Evolutionary conservation across 805 yeast genomes (phyloP).

Genomic region (Candida boidinii): DNA sequence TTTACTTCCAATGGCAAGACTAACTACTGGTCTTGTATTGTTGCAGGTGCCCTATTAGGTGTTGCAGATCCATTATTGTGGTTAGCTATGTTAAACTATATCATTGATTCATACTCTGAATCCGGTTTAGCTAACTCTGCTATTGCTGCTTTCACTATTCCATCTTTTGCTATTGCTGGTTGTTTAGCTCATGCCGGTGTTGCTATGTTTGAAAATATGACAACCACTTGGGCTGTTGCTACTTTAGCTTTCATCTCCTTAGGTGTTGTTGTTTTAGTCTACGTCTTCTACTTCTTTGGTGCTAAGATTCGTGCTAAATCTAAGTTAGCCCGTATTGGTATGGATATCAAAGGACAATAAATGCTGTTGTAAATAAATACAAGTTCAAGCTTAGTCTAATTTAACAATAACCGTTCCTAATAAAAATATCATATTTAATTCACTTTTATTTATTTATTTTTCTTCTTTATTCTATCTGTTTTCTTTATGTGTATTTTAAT

Average conservation of each 20-base stretch:
- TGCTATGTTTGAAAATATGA: constrained; percentile 28
- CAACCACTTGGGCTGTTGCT: constrained; percentile 27
- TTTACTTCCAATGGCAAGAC: constrained; percentile 23
- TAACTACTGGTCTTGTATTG: constrained; percentile 26
- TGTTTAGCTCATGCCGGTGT: constrained; percentile 29
- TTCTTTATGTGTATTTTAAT: too few species aligned
- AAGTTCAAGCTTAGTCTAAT: too few species aligned
- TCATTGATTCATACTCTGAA: constrained; percentile 26
- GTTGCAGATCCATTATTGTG: constrained; percentile 26
- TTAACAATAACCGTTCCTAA: too few species aligned
- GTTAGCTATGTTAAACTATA: constrained; percentile 27
- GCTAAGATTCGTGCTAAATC: constrained; percentile 21
- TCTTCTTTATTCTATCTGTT: too few species aligned
- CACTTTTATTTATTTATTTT: too few species aligned
- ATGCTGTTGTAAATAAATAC: too few species aligned
- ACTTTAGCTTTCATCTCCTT: constrained; percentile 24
- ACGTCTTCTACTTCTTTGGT: constrained; percentile 26
- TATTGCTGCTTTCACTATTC: constrained; percentile 28
- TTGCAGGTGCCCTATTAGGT: constrained; percentile 25
- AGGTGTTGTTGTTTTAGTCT: constrained; percentile 24
- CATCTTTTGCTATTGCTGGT: constrained; percentile 28
- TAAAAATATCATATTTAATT: too few species aligned
- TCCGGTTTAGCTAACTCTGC: constrained; percentile 25
- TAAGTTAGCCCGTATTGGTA: constrained; percentile 17
- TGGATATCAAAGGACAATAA: too few species aligned